Evolutionary conservation across 495 filamentous ascomycete species (phyloP), one percentile per base, ranked within the genome.

Genomic region (Xylaria grammica): DNA sequence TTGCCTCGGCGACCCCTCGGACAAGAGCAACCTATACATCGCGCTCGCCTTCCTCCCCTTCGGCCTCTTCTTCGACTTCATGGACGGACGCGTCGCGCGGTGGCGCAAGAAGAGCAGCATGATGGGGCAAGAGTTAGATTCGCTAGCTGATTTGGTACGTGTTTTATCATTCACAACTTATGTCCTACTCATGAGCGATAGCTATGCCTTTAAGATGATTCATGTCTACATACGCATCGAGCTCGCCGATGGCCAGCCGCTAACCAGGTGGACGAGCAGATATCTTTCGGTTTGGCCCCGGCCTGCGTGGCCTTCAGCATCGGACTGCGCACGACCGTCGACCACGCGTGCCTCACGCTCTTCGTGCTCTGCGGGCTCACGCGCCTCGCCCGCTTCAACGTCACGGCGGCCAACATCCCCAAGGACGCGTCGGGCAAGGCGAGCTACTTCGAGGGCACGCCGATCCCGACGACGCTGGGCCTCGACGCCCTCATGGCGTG

Each of bases 81-180:
- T 98, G 88, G 95, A 99, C 76, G 95, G 95, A 67, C 95, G 91
- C 70, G 93, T 99, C 44, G 95, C 95, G 63, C 81, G 95, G 57
- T 98, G 95, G 96, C 85, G 96, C 71, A 89, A 91, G 77, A 98
- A 97, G 86, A 92, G 91, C 65, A 94, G 90, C 60, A 80, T 98
- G 71, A 98, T 99, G 95, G 95, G 95, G 3, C 95, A 98, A 77
- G 95, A 98, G 78, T 82, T 99, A 44, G 95, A 99, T 78, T 97
- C 94, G n/a, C 82, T 99, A 44, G 95, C 95, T 44, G 95, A 99
- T 76, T 74, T 99, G 80, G 95, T 98, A 90, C 38, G 80, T 65
- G 15, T 29, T 62, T 48, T 15, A 42, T 17, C 17, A 42, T 40
- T 30, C 34, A 22, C 20, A 15, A 17, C 29, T 20, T n/a, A 24